Base-by-base conservation (phyloP, 2,329 filamentous ascomycete genomes). In the Beauveria medogensis region DNA sequence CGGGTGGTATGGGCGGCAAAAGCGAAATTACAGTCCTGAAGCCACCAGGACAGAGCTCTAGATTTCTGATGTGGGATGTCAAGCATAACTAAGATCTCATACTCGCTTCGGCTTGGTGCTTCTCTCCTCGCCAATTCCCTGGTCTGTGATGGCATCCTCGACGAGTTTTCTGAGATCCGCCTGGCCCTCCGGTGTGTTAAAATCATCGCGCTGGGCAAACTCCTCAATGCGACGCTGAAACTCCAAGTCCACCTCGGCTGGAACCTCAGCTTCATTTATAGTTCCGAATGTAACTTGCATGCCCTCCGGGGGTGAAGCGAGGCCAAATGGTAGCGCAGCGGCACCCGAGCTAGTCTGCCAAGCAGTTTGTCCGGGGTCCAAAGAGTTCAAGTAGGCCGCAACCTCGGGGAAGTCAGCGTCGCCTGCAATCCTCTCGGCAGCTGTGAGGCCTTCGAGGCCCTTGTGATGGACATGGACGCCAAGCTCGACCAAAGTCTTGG, bases 161-260 rank as follows among this genome's bases (percentile, higher is more conserved):
- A 99, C 86, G 63, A 99, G 77, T 65, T 84, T 82, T 63, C 92
- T 83, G 68, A 99, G 75, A 70, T 92, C 86, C 24, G 82, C 82
- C 74, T 99, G 94, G 4, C 89, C 90, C 63, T 88, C 85, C 59
- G 90, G 86, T 5, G 86, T 88, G 67, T 93, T 80, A 68, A 97
- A 96, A 69, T 97, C 92, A 26, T 89, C 86, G 46, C 91, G 82
- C 41, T 87, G 82, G 2, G 94, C 92, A 63, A 99, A 76, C 73
- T 96, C 89, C 69, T 97, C 92, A 69, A 99, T 97, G 58, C 90
- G 82, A 66, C 88, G 81, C 69, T 88, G 85, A 66, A 99, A 91
- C 66, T 92, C 92, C 1, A 90, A 86, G 70, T 97, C 92, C 9
- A 88, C 83, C 62, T 87, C 85, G 1, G 78, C 80, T 7, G 83